Base-by-base conservation (phyloP, 164 flowering plant species). In the Aristolochia contorta region DNA sequence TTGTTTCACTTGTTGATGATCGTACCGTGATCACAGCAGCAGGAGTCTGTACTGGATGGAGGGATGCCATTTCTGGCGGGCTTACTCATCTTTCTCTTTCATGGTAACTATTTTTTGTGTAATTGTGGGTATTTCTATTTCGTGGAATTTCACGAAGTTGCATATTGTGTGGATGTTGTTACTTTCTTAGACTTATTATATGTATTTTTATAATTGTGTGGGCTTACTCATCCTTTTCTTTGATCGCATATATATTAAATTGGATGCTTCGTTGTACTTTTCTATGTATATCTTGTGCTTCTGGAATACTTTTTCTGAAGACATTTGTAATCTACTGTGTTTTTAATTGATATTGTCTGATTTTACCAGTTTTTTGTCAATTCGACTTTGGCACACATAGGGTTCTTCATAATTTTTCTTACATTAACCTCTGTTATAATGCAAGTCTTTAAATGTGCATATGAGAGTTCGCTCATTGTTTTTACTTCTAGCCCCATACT, bases 11-110 rank as follows among this genome's bases (percentile, higher is more conserved):
- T 12, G 86, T 81, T 16, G 96, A 93, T 80, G 91, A 86, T 77
- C 84, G 81, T 69, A 71, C 94, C 3, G 86, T 79, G 41, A 72
- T 93, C 60, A 67, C 75, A 57, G 96, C 86, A 59, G 86, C 97
- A 46, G 96, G 87, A 8, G 95, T 93, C 20, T 93, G 97, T 66
- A 81, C 89, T 69, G 96, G 95, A 0, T 93, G 99, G 99, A 88
- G 97, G 59, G 96, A 86, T 59, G 92, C 96, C 27, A 75, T 93
- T 51, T 81, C 71, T 76, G 72, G 75, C 63, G 97, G 99, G 46
- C 85, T 86, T 52, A 76, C 86, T 20, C 89, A 69, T 64, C 85
- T 93, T 24, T 82, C 78, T 27, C 84, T 93, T 41, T 81, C 96
- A 63, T 90, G 98, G 98, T 93, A 83, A 67, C 20, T 9, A 8